phyloP scores from a whole-genome alignment of 306 rosid genomes.

The Echinosophora koreensis region DNA sequence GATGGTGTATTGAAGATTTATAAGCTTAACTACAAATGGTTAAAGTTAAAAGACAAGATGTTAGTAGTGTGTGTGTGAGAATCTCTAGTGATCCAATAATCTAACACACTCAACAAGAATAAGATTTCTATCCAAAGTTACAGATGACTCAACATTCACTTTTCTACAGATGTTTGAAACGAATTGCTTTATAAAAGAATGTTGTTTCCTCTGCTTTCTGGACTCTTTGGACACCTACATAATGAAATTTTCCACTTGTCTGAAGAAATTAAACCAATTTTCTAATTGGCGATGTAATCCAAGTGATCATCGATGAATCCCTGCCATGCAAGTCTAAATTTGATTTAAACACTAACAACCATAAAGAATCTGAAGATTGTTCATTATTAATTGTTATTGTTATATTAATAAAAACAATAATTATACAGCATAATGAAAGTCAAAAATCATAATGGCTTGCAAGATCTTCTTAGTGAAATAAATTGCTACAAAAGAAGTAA shows the following conservation, averaged over 20 bases:
- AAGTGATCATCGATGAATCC: not conserved
- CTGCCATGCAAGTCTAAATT: not conserved
- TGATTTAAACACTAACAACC: conserved; percentile 1
- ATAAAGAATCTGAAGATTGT: conserved; percentile 40
- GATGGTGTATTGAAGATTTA: too few species aligned
- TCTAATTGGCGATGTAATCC: not conserved
- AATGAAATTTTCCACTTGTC: not conserved
- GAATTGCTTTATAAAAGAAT: too few species aligned
- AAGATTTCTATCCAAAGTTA: not conserved
- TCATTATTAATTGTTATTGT: not conserved
- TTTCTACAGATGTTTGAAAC: not conserved
- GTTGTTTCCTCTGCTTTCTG: too few species aligned
- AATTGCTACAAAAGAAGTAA: conserved; percentile 36
- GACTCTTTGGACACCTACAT: too few species aligned
- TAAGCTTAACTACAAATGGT: too few species aligned
- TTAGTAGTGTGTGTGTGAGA: too few species aligned
- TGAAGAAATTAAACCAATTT: not conserved
- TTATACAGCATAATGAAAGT: conserved; percentile 51
- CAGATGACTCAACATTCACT: not conserved
- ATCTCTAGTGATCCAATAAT: not conserved
- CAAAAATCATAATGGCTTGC: conserved; percentile 30
- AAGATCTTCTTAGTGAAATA: conserved; percentile 40
- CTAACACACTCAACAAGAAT: not conserved
- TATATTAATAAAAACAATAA: conserved; percentile 42
- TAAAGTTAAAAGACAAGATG: too few species aligned